Evolutionary conservation across 169 alveolate species (phyloP).

Genomic region (Plasmodium cynomolgi): DNA sequence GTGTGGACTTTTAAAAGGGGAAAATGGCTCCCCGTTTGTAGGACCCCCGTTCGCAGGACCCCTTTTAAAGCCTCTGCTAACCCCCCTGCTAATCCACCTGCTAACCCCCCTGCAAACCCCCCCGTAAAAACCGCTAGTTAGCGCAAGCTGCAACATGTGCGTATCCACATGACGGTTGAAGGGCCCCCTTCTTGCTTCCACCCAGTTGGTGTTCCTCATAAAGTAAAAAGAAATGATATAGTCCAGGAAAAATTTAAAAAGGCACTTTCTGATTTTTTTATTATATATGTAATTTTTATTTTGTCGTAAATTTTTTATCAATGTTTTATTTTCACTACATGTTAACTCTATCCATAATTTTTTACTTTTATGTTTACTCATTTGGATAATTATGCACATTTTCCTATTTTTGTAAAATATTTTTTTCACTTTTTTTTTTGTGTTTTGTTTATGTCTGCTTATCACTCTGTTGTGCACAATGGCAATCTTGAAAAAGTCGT

Average conservation of each 20-base stretch:
- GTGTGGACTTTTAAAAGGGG: not conserved
- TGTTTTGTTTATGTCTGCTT: not conserved
- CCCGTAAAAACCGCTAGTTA: not conserved
- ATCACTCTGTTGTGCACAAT: not conserved
- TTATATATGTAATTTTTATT: slow-evolving; percentile 8
- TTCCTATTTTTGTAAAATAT: slow-evolving; percentile 12
- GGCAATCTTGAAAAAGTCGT: not conserved
- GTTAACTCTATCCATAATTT: not conserved
- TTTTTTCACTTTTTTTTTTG: slow-evolving; percentile 14
- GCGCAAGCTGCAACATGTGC: not conserved
- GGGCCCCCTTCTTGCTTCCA: not conserved
- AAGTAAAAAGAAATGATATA: slow-evolving; percentile 12
- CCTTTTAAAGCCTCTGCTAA: not conserved
- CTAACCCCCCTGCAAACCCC: too few relatives aligned
- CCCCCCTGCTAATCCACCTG: not conserved
- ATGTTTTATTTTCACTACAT: slow-evolving; percentile 9
- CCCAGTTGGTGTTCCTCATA: not conserved
- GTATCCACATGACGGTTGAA: not conserved
- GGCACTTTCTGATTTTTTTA: not conserved
- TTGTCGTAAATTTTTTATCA: slow-evolving; percentile 1
- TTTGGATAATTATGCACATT: not conserved
- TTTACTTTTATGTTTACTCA: slow-evolving; percentile 15
- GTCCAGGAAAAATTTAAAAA: slow-evolving; percentile 12
- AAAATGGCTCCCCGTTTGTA: not conserved
- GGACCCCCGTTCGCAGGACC: not conserved